Evolutionary conservation across 2,329 filamentous ascomycete genomes (phyloP), one percentile per base, ranked within the genome.

Genomic region (Aureobasidium sp.): DNA sequence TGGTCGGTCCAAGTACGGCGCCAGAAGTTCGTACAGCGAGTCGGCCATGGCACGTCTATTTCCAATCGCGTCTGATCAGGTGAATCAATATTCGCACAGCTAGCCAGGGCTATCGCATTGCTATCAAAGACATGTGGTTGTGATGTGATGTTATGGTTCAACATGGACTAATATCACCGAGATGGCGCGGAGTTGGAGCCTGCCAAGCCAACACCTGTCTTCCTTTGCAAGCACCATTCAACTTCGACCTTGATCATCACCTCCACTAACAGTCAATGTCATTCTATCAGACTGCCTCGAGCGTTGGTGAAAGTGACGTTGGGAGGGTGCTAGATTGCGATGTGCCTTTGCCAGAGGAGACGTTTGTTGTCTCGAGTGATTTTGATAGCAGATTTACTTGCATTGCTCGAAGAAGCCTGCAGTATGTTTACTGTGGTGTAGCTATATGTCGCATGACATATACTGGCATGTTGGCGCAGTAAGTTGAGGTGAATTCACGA

Each of bases 21-120:
- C 74, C 45, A 94, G 79, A 43, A 94, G 79, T 61, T 94, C 89
- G 68, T 89, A 86, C 40, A 95, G 79, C 17, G 88, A 79, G 70
- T 93, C 89, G 35, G 63, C 59, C 63, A 64, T 64, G 46, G 10
- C 25, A 8, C 5, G n/a, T 2, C 21, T 31, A 15, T 40, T 17
- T 45, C 11, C 4, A 31, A n/a, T 42, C 33, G 35, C 17, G 49
- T 40, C 8, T 7, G 23, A 31, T 27, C n/a, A 23, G 6, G 2
- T 33, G 0, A 3, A n/a, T 31, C 35, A 54, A n/a, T 25, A 10
- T 43, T 19, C 4, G 9, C 38, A 21, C 15, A 10, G 23, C 50
- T 17, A 9, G 10, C 6, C 17, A 29, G 25, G 10, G 13, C 9
- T 35, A 35, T 15, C 11, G 19, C 13, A 45, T 23, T 13, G 10